A percentile compares a stretch with the other conserved stretches of the same genome.
Evolutionary conservation across 805 yeast genomes (phyloP).

Genomic region (Brettanomyces sp.): DNA sequence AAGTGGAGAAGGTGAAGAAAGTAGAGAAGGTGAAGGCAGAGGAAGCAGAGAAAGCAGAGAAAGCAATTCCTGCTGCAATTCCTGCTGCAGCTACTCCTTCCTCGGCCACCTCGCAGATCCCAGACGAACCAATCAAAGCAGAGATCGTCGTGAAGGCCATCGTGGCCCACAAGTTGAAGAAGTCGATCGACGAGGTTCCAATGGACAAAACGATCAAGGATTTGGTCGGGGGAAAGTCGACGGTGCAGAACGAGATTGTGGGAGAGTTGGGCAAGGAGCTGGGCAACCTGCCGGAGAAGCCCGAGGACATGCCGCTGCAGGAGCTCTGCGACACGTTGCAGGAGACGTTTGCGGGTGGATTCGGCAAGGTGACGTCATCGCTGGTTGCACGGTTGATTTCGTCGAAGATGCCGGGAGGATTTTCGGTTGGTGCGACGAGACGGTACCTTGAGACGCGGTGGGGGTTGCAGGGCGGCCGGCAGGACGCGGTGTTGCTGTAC

Average conservation of each 20-base stretch:
- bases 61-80: constrained; percentile 43
- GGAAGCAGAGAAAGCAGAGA: constrained; percentile 17
- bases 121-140: constrained; percentile 89
- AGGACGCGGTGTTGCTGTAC: constrained; percentile 75
- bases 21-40: constrained; percentile 21
- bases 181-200: constrained; percentile 76
- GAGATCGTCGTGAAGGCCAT: constrained; percentile 72
- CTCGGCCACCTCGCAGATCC: constrained; percentile 74
- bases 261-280: constrained; percentile 99
- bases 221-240: constrained; percentile 96
- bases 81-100: constrained; percentile 60
- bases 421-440: constrained; percentile 84
- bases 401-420: constrained; percentile 99
- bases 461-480: constrained; percentile 93
- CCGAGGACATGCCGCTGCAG: constrained; percentile 94
- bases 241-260: constrained; percentile 95
- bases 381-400: constrained; percentile 86
- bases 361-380: constrained; percentile 91
- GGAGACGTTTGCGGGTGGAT: constrained; percentile 76
- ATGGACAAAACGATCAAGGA: constrained; percentile 92
- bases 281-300: constrained; percentile 96
- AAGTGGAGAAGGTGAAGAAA: constrained; percentile 9
- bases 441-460: constrained; percentile 84
- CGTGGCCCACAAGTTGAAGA: constrained; percentile 94
- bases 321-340: constrained; percentile 95